These are phyloP conservation scores for Paramecium octaurelia DNA, from an alignment of 73 alveolate species.

Conservation along the genomic window DNA sequence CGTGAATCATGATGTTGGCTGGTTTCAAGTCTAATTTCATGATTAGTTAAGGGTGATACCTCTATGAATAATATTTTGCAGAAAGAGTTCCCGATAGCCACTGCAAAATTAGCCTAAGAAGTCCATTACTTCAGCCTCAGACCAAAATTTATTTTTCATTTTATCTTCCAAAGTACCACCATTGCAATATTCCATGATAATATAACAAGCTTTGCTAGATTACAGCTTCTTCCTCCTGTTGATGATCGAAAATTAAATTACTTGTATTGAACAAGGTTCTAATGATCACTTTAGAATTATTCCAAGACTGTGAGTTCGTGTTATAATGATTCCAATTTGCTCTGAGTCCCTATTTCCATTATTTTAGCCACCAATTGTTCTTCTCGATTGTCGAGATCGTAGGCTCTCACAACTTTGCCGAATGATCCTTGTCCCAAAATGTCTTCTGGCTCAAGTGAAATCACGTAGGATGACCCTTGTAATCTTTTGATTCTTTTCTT, in stretches of 20 bases:
- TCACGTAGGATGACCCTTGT: slow-evolving; percentile 59
- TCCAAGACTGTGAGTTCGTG: slow-evolving; percentile 45
- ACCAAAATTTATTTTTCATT: slow-evolving; percentile 34
- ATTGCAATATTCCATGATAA: slow-evolving; percentile 61
- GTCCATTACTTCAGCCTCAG: slow-evolving; percentile 46
- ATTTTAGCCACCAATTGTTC: slow-evolving; percentile 56
- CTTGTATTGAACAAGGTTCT: slow-evolving; percentile 54
- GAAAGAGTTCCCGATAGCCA: slow-evolving; percentile 53
- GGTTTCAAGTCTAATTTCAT: slow-evolving; percentile 49
- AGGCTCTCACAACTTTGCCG: slow-evolving; percentile 62
- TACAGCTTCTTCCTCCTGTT: not conserved
- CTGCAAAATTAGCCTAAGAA: slow-evolving; percentile 56
- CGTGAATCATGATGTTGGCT: slow-evolving; percentile 53
- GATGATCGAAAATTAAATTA: not conserved
- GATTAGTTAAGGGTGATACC: not conserved
- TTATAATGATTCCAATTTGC: slow-evolving; percentile 34
- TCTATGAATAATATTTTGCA: slow-evolving; percentile 57
- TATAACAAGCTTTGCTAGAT: slow-evolving; percentile 21
- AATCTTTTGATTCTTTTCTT: slow-evolving; percentile 54
- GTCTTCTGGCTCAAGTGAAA: slow-evolving; percentile 58
- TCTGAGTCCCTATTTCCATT: slow-evolving; percentile 38
- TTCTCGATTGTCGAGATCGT: slow-evolving; percentile 48
- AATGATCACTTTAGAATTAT: slow-evolving; percentile 34
- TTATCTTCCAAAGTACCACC: slow-evolving; percentile 57
- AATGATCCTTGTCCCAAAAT: slow-evolving; percentile 55